These are phyloP conservation scores for Colletotrichum gigasporum DNA, from an alignment of 2,329 filamentous ascomycete genomes.

Conservation along the genomic window DNA sequence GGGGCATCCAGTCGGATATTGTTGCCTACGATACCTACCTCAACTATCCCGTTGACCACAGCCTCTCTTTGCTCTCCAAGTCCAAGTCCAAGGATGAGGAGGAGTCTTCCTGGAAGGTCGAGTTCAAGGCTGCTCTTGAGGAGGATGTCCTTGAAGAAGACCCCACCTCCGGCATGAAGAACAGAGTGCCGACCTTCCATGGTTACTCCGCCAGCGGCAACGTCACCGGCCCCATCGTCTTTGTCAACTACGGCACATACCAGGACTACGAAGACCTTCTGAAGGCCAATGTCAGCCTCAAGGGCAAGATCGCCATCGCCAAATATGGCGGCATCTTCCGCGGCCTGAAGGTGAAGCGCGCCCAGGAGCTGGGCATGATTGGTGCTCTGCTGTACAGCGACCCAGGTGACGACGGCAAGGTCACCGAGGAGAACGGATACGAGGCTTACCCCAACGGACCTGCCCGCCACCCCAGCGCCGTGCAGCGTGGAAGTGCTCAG, in stretches of 20 bases:
- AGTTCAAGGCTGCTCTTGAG: slow-evolving; percentile 82
- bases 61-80: slow-evolving; percentile 71
- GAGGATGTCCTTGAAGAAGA: slow-evolving; percentile 90
- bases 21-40: slow-evolving; percentile 80
- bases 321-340: slow-evolving; percentile 90
- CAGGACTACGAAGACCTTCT: slow-evolving; percentile 85
- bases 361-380: slow-evolving; percentile 88
- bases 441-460: slow-evolving; percentile 85
- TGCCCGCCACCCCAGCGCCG: slow-evolving; percentile 85
- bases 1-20: slow-evolving; percentile 72
- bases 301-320: slow-evolving; percentile 87
- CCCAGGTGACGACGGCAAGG: slow-evolving; percentile 85
- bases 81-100: slow-evolving; percentile 51
- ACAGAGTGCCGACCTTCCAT: slow-evolving; percentile 89
- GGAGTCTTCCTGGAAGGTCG: slow-evolving; percentile 62
- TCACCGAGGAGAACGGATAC: slow-evolving; percentile 84
- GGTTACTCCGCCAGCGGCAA: slow-evolving; percentile 94
- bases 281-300: slow-evolving; percentile 76
- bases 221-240: slow-evolving; percentile 87
- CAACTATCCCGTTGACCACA: slow-evolving; percentile 79
- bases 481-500: slow-evolving; percentile 88
- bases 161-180: slow-evolving; percentile 74
- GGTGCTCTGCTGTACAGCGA: slow-evolving; percentile 88
- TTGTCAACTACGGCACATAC: slow-evolving; percentile 90
- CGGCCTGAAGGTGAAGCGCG: slow-evolving; percentile 91